Evolutionary conservation across 257 asterid species (phyloP), one percentile per base, ranked within the genome.

Genomic region (Solanum gracilifrons): DNA sequence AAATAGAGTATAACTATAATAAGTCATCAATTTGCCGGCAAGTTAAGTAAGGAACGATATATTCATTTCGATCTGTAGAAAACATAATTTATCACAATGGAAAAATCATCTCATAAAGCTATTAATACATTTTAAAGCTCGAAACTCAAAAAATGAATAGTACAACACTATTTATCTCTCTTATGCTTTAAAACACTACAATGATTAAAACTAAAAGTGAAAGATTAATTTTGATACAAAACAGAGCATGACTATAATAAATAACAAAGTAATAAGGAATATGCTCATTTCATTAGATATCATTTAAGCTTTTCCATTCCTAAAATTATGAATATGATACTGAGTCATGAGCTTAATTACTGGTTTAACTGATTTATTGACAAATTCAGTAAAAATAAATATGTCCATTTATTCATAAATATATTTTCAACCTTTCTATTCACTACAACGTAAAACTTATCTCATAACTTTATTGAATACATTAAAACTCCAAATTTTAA

Each of bases 11-110:
- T 23, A 21, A 66, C 1, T 11, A 66, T 66, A 25, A 66, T 11
- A 66, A 66, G 18, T 11, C 11, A 66, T 66, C 5, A 1, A 66
- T 23, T 66, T n/a, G 18, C 2, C 0, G 33, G 4, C 73, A 66
- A 66, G 18, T 66, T 25, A 25, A 25, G 1, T 25, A 66, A 66
- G 16, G 4, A 64, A 25, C 3, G 0, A 0, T 66, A 5, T 66
- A 1, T 25, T 66, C 11, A 25, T 64, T 10, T 62, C 35, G 35
- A 33, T 33, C 6, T n/a, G 1, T 6, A 62, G 2, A n/a, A 62
- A 23, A n/a, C 29, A 23, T 23, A n/a, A 11, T 62, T 62, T 1
- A 62, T 10, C 1, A 12, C 1, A 11, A 1, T n/a, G 9, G 0
- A 64, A 64, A 64, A 25, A 20, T 66, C 73, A 25, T 12, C 18